Percentiles rank a stretch among this genome's conserved stretches.
Conservation (phyloP, 768 basidiomycete genomes). For the Neoboletus magnificus region DNA sequence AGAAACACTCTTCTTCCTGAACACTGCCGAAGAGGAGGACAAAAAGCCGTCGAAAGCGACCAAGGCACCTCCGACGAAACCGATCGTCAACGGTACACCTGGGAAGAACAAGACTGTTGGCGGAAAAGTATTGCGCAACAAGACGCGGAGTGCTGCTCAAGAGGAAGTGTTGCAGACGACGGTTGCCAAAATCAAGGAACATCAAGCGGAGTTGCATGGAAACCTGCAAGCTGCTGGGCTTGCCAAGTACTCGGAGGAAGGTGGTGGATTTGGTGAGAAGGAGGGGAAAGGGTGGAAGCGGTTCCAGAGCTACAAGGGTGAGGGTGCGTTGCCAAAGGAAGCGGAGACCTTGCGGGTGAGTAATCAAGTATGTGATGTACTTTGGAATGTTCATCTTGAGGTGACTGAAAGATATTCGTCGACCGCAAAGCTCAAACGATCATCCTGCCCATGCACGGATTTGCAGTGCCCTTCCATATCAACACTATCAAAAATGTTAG, state of each 20-base stretch:
- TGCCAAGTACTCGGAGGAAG: conserved; percentile 79
- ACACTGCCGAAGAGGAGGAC: conserved; percentile 52
- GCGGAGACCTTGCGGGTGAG: conserved; percentile 76
- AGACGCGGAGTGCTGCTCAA: conserved; percentile 83
- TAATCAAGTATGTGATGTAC: conserved; percentile 6
- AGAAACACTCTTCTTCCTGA: conserved; percentile 86
- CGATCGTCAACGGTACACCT: conserved; percentile 63
- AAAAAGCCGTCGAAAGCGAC: conserved; percentile 53
- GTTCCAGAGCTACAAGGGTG: conserved; percentile 96
- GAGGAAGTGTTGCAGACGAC: conserved; percentile 80
- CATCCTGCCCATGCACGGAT: conserved; percentile 90
- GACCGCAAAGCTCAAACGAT: conserved; percentile 90
- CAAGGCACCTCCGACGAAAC: conserved; percentile 49
- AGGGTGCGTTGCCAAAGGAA: conserved; percentile 83
- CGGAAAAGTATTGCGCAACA: conserved; percentile 85
- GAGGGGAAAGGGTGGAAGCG: conserved; percentile 93
- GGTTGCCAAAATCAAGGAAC: conserved; percentile 75
- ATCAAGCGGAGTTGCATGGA: conserved; percentile 81
- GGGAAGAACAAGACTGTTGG: conserved; percentile 71
- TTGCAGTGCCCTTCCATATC: conserved; percentile 96
- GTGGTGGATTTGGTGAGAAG: conserved; percentile 68
- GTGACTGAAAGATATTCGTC: conserved; percentile 66
- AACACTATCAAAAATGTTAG: conserved; percentile 97
- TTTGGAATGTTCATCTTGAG: conserved; percentile 6
- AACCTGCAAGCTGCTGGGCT: conserved; percentile 77